Conservation (phyloP, 2,329 filamentous ascomycete genomes). For the Dothistroma pini region DNA sequence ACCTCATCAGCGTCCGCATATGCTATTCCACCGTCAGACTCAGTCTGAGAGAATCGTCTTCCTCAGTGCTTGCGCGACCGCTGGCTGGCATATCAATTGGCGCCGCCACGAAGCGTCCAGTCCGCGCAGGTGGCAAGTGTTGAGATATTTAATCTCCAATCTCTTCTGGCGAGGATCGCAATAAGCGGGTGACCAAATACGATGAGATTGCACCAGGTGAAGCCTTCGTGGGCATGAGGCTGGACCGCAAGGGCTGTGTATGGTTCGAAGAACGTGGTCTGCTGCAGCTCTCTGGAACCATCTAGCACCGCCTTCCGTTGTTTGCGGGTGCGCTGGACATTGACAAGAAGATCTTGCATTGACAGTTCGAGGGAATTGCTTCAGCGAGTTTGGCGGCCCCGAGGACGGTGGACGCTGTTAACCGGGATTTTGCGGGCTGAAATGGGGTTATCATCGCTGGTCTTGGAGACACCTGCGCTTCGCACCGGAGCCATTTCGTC, state of each 20-base stretch:
- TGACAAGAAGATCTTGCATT: constrained; percentile 2
- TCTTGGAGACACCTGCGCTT: not conserved
- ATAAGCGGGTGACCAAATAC: no score
- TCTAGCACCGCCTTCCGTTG: constrained; percentile 17
- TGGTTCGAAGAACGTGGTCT: constrained; percentile 22
- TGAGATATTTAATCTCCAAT: no score
- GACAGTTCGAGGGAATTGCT: constrained; percentile 8
- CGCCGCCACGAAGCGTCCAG: not conserved
- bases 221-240: not conserved
- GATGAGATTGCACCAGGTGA: no score
- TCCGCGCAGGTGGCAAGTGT: no score
- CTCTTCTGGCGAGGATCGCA: no score
- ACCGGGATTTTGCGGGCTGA: not conserved
- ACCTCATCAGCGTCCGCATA: no score
- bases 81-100: not conserved
- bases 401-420: constrained; percentile 11
- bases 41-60: no score
- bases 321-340: constrained; percentile 15
- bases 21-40: no score
- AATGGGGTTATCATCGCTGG: not conserved
- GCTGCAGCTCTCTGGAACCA: constrained; percentile 21
- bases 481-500: not conserved
- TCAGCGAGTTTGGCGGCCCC: constrained; percentile 28
- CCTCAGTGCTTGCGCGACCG: no score
- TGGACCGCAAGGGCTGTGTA: not conserved